These are phyloP conservation scores for Pseudogymnoascus sp. DNA, from an alignment of 2,329 filamentous ascomycete species.

Conservation along the genomic window DNA sequence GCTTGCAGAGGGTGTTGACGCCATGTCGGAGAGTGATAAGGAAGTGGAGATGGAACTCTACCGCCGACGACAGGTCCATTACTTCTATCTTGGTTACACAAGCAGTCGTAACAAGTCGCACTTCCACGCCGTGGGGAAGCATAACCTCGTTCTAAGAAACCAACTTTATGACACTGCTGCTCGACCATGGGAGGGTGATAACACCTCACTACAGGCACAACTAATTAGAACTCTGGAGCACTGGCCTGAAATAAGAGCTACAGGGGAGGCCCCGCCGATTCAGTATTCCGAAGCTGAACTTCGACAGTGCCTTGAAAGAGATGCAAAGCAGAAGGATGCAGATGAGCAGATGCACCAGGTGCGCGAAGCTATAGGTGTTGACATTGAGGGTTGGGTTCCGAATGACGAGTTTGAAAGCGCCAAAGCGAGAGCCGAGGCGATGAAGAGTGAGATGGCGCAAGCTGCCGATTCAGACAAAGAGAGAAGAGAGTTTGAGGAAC, in stretches of 20 bases:
- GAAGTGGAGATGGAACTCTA: constrained; percentile 17
- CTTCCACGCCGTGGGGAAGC: constrained; percentile 15
- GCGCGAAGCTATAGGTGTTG: constrained; percentile 16
- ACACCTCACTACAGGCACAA: constrained; percentile 18
- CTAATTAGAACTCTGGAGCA: constrained; percentile 15
- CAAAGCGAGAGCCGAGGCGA: constrained; percentile 13
- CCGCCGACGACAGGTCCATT: constrained; percentile 17
- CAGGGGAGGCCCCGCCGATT: constrained; percentile 12
- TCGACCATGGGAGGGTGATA: constrained; percentile 19
- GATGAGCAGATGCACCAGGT: constrained; percentile 17
- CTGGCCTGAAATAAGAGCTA: constrained; percentile 16
- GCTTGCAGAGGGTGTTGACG: constrained; percentile 14
- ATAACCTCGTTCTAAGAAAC: constrained; percentile 16
- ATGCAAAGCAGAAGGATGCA: constrained; percentile 16
- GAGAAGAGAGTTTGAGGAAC: constrained; percentile 13
- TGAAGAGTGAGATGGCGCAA: constrained; percentile 17
- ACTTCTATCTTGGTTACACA: constrained; percentile 17
- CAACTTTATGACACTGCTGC: constrained; percentile 16
- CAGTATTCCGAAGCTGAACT: constrained; percentile 15
- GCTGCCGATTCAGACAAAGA: constrained; percentile 16
- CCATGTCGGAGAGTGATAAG: constrained; percentile 15
- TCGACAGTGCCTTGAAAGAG: constrained; percentile 14
- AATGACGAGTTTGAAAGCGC: constrained; percentile 17
- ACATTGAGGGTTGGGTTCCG: constrained; percentile 16
- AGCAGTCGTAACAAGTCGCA: constrained; percentile 15